phyloP scores from a whole-genome alignment of 148 eudicot species.

The Persicaria tinctoria region DNA sequence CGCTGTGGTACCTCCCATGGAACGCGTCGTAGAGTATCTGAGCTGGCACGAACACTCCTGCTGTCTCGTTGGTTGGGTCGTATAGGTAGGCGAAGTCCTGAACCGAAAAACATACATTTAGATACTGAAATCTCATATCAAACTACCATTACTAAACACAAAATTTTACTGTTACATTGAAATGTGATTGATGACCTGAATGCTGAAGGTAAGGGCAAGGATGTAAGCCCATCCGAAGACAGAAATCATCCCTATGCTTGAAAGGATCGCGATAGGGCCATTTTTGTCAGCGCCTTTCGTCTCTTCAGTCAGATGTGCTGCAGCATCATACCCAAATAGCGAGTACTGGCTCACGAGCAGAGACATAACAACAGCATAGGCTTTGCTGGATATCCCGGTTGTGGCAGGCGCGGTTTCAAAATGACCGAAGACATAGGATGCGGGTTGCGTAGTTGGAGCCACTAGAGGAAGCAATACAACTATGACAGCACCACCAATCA shows the following conservation, averaged over 20 bases:
- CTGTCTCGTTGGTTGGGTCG: conserved; percentile 51
- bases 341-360: conserved; percentile 61
- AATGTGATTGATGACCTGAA: conserved; percentile 31
- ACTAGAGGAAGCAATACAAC: conserved; percentile 62
- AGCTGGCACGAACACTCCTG: conserved; percentile 59
- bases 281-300: conserved; percentile 60
- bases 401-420: conserved; percentile 35
- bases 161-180: not conserved
- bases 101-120: not conserved
- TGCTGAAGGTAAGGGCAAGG: conserved; percentile 65
- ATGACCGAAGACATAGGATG: conserved; percentile 50
- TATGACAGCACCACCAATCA: conserved; percentile 49
- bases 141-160: no score
- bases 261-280: conserved; percentile 59
- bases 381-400: conserved; percentile 41
- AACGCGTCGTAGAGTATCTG: conserved; percentile 68
- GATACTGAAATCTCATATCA: no score
- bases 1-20: conserved; percentile 46
- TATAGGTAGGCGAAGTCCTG: conserved; percentile 40
- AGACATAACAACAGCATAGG: conserved; percentile 46
- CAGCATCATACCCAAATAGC: conserved; percentile 57
- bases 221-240: conserved; percentile 65
- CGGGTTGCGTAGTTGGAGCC: conserved; percentile 42
- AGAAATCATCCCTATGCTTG: conserved; percentile 50
- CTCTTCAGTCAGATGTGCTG: conserved; percentile 70